Conservation (phyloP, 257 asterid genomes). For the Verbena officinalis region DNA sequence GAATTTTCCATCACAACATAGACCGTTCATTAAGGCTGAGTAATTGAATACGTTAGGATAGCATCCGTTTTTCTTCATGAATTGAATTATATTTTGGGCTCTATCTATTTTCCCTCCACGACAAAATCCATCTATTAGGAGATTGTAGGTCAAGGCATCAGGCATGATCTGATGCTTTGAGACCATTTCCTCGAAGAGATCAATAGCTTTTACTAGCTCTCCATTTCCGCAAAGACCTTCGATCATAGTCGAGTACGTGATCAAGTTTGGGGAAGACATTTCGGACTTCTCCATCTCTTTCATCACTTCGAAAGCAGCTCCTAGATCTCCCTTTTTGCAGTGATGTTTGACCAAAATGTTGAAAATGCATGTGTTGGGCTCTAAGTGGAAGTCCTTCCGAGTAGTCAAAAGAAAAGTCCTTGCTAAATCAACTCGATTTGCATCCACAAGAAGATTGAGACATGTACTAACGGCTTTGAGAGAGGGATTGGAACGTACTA, state of each 20-base stretch:
- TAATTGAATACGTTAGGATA: conserved; percentile 73
- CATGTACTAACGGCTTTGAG: conserved; percentile 86
- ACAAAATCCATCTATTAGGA: conserved; percentile 71
- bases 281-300: conserved; percentile 75
- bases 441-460: conserved; percentile 85
- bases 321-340: conserved; percentile 68
- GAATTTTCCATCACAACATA: conserved; percentile 66
- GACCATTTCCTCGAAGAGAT: conserved; percentile 81
- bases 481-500: conserved; percentile 79
- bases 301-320: conserved; percentile 69
- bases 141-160: conserved; percentile 85
- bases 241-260: conserved; percentile 86
- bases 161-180: conserved; percentile 74
- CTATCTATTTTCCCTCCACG: conserved; percentile 64
- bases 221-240: conserved; percentile 73
- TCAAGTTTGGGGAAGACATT: conserved; percentile 69
- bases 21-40: conserved; percentile 74
- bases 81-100: conserved; percentile 67
- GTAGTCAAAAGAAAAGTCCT: conserved; percentile 58
- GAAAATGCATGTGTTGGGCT: conserved; percentile 87
- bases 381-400: conserved; percentile 60
- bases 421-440: conserved; percentile 63
- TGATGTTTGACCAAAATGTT: conserved; percentile 89
- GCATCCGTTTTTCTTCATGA: conserved; percentile 87
- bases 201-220: conserved; percentile 68